Evolutionary conservation across 2,329 filamentous ascomycete genomes (phyloP), one percentile per base, ranked within the genome.

Genomic region (Teratosphaeria zuluensis): DNA sequence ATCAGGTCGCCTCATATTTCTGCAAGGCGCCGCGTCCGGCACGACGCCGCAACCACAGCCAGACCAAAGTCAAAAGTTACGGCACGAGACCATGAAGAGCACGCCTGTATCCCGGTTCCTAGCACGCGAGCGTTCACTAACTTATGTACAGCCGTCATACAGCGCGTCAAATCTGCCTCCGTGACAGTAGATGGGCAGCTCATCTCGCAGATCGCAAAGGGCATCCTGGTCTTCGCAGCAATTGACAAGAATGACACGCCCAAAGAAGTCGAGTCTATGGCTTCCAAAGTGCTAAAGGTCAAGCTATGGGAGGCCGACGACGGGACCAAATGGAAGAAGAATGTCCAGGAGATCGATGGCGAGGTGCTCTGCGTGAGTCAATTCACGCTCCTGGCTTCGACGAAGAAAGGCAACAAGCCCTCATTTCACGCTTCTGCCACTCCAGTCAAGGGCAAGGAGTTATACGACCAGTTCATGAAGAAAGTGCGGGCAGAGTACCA

Each of bases 291-390:
- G 16, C 73, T 97, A 59, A 96, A 94, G 74, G 84, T 95, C 73
- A 95, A 88, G 72, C 76, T 99, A 33, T 99, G 92, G 91, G 90
- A 95, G 60, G 90, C 92, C 68, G 65, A 68, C n/a, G 87, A 90
- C 11, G 90, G 87, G 12, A 82, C 76, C 60, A 83, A 95, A 85
- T 99, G 94, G 94, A 97, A 95, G 75, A 84, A 82, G 67, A 95
- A 81, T 65, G 91, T 99, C 8, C 81, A 87, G 66, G 94, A 99
- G 62, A 92, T 97, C 61, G 80, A 83, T 52, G 94, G 94, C 55
- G 94, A 97, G 72, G 82, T 99, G 30, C 84, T 99, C n/a, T 97
- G 92, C 73, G 92, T 99, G 53, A 97, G 94, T 14, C 94, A 99
- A 75, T 99, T 99, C 71, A 99, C 94, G 2, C 82, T 99, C 9